phyloP scores from a whole-genome alignment of 495 filamentous ascomycete genomes.

The Apodospora peruviana region DNA sequence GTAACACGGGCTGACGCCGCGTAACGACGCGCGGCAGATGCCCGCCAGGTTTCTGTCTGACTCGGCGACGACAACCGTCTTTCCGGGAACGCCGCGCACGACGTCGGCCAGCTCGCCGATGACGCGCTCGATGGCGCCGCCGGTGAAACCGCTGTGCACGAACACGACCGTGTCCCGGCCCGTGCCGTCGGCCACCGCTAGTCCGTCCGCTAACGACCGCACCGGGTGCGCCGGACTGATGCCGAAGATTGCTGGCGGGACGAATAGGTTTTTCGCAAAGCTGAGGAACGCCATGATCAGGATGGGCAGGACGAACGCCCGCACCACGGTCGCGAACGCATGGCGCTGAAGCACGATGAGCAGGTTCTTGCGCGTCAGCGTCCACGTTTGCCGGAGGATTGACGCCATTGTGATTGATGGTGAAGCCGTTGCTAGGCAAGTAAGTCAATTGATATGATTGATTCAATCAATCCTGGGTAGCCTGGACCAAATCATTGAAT shows the following conservation, averaged over 20 bases:
- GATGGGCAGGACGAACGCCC: slow-evolving; percentile 67
- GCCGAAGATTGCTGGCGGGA: slow-evolving; percentile 61
- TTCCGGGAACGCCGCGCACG: slow-evolving; percentile 42
- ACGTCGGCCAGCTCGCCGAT: slow-evolving; percentile 55
- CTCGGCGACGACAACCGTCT: slow-evolving; percentile 48
- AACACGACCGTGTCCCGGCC: slow-evolving; percentile 67
- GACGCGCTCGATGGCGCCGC: slow-evolving; percentile 66
- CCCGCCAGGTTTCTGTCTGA: slow-evolving; percentile 50
- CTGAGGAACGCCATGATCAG: slow-evolving; percentile 61
- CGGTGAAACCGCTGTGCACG: slow-evolving; percentile 64
- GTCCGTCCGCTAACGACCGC: slow-evolving; percentile 52
- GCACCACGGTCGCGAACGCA: slow-evolving; percentile 54
- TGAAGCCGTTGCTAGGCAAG: too few species aligned
- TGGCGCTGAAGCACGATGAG: slow-evolving; percentile 63
- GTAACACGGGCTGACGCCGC: slow-evolving; percentile 68
- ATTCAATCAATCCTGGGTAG: too few species aligned
- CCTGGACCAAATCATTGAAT: too few species aligned
- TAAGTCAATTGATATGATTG: too few species aligned
- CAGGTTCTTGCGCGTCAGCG: slow-evolving; percentile 68
- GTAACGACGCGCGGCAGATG: slow-evolving; percentile 59
- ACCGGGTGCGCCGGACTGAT: slow-evolving; percentile 54
- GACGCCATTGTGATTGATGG: background rate
- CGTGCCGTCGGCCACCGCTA: slow-evolving; percentile 41
- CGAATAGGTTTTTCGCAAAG: slow-evolving; percentile 64
- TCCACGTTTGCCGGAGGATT: slow-evolving; percentile 59